A percentile compares a stretch with the other conserved stretches of the same genome.
phyloP scores from a whole-genome alignment of 306 rosid genomes.

The Quercus wislizeni region DNA sequence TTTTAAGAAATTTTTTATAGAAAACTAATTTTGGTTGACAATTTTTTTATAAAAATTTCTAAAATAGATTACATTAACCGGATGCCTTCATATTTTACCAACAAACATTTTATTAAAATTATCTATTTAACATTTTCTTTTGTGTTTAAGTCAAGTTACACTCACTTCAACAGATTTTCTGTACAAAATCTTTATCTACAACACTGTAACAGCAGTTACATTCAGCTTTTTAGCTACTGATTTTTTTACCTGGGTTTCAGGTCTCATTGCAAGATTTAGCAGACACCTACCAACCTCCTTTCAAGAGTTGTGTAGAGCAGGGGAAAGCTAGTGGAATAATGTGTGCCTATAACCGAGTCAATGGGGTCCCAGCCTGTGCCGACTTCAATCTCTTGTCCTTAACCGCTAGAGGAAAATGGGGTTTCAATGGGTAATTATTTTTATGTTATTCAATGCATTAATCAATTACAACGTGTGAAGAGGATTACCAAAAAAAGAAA shows the following conservation, averaged over 20 bases:
- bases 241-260: slow-evolving; percentile 20
- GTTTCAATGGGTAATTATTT: slow-evolving; percentile 58
- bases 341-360: slow-evolving; percentile 89
- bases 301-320: slow-evolving; percentile 62
- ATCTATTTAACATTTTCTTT: background rate
- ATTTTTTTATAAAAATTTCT: no score
- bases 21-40: no score
- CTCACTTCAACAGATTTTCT: no score
- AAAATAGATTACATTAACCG: no score
- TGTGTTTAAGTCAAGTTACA: background rate
- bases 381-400: slow-evolving; percentile 61
- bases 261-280: slow-evolving; percentile 79
- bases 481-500: no score
- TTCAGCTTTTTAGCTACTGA: background rate
- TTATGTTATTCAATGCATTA: background rate
- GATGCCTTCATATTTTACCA: no score
- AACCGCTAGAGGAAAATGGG: slow-evolving; percentile 64
- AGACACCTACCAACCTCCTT: slow-evolving; percentile 91
- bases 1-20: no score
- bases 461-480: background rate
- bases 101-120: no score
- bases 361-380: slow-evolving; percentile 90
- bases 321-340: slow-evolving; percentile 85
- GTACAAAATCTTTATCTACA: background rate
- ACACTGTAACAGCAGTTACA: background rate